Base-by-base conservation (phyloP, 2,329 filamentous ascomycete species). In the Aspergillus fumigatiaffinis region DNA sequence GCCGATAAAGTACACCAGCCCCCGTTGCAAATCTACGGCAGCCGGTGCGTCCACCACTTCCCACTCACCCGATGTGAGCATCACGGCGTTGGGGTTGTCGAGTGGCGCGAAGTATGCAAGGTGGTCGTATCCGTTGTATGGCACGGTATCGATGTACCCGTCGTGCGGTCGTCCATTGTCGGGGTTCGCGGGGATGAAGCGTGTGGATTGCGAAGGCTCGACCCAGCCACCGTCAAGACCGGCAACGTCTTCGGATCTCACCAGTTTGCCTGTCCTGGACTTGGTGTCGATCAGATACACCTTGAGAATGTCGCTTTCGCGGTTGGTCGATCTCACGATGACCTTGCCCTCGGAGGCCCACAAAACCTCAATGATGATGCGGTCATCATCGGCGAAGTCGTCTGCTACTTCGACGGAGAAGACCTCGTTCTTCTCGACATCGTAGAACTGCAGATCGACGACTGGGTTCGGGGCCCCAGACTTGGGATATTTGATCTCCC, bases 211-310 rank as follows among this genome's bases (percentile, higher is more conserved):
- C 1, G 91, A 91, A 46, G 96, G 91, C 76, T 99, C 94, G 66
- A 97, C 93, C 94, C 94, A 99, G 35, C 94, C 95, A 23, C 92
- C 92, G 71, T 99, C 94, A n/a, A 97, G 80, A 56, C 88, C 82
- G 62, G 86, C 84, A 51, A 97, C 86, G 72, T 99, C 86, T 51
- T 90, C 84, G 21, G 87, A 88, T 61, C 93, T 84, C 50, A 97
- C 86, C 0, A 90, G 88, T 72, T 88, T 89, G 29, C 91, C 92
- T 21, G 84, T 86, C 50, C 91, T 87, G 3, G 81, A 77, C 23
- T 79, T 76, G 4, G 94, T 89, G 70, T 99, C 91, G 55, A 97
- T 86, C 5, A 97, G 80, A 6, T 96, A 86, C 26, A 97, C 87
- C 62, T 90, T 91, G 71, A 97, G 82, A n/a, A 91, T 75, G 68